Conservation (phyloP, 2,329 filamentous ascomycete species). For the Fusarium setosum region DNA sequence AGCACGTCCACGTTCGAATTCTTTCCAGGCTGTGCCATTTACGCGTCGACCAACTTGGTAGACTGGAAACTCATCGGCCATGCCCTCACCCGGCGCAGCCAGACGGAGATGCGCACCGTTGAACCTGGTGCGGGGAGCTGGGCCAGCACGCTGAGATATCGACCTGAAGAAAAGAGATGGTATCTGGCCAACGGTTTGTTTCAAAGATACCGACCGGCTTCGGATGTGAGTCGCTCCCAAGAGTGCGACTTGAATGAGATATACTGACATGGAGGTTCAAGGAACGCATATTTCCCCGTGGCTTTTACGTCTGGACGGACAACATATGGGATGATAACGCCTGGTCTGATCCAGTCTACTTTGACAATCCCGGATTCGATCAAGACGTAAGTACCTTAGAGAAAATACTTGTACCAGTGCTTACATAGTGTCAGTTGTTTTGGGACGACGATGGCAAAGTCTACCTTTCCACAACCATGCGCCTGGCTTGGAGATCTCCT, state of each 20-base stretch:
- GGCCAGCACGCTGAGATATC: constrained; percentile 60
- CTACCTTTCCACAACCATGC: constrained; percentile 59
- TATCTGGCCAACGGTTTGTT: constrained; percentile 60
- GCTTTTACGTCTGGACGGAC: constrained; percentile 64
- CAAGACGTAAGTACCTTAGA: constrained; percentile 53
- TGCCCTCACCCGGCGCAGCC: constrained; percentile 60
- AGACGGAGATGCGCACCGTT: constrained; percentile 63
- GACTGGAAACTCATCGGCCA: constrained; percentile 65
- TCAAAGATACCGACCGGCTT: constrained; percentile 53
- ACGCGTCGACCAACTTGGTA: constrained; percentile 64
- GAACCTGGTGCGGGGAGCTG: constrained; percentile 63
- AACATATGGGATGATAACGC: constrained; percentile 62
- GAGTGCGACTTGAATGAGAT: rapidly evolving
- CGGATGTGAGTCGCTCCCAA: constrained; percentile 41
- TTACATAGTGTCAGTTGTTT: constrained; percentile 47
- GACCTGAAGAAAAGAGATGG: constrained; percentile 51
- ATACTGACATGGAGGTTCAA: neutral
- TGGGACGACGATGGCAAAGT: constrained; percentile 62
- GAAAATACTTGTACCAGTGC: neutral
- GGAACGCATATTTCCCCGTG: constrained; percentile 61
- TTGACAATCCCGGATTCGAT: constrained; percentile 65
- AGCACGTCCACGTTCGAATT: constrained; percentile 72
- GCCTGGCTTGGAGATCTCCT: constrained; percentile 49
- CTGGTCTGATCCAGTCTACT: constrained; percentile 66
- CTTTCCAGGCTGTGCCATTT: constrained; percentile 71